A percentile compares a stretch with the other conserved stretches of the same genome.
Conservation (phyloP, 495 filamentous ascomycete species). For the Mytilinidion resinicola region DNA sequence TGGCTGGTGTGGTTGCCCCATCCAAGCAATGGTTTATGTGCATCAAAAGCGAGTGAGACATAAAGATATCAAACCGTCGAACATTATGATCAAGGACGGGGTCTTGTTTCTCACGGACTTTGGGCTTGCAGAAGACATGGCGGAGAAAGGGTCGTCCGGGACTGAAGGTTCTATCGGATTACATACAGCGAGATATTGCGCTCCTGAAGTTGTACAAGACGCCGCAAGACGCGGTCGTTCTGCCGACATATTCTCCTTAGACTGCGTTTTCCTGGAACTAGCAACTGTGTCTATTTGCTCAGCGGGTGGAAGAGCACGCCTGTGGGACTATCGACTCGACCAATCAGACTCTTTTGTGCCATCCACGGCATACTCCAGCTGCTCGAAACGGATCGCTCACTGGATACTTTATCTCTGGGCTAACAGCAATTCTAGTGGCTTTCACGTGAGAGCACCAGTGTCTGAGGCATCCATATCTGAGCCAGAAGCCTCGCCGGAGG, state of each 20-base stretch:
- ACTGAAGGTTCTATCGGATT: background rate
- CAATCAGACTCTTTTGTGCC: too few species aligned
- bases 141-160: background rate
- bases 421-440: too few species aligned
- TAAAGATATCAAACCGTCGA: slow-evolving; percentile 13
- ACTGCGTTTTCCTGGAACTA: slow-evolving; percentile 8
- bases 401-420: too few species aligned
- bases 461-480: too few species aligned
- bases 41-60: slow-evolving; percentile 3
- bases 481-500: too few species aligned
- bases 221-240: background rate
- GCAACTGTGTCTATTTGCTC: slow-evolving; percentile 4
- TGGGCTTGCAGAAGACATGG: slow-evolving; percentile 1
- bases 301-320: background rate
- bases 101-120: slow-evolving; percentile 1
- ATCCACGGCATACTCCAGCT: too few species aligned
- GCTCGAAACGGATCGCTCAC: too few species aligned
- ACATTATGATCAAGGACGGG: slow-evolving; percentile 1
- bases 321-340: background rate
- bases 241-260: slow-evolving; percentile 13
- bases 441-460: too few species aligned
- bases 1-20: slow-evolving; percentile 1
- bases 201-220: background rate
- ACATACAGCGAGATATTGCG: background rate
- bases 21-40: slow-evolving; percentile 7